Evolutionary conservation across 768 basidiomycete species (phyloP), one percentile per base, ranked within the genome.

Genomic region (Rhodosporidiobolus odoratus): DNA sequence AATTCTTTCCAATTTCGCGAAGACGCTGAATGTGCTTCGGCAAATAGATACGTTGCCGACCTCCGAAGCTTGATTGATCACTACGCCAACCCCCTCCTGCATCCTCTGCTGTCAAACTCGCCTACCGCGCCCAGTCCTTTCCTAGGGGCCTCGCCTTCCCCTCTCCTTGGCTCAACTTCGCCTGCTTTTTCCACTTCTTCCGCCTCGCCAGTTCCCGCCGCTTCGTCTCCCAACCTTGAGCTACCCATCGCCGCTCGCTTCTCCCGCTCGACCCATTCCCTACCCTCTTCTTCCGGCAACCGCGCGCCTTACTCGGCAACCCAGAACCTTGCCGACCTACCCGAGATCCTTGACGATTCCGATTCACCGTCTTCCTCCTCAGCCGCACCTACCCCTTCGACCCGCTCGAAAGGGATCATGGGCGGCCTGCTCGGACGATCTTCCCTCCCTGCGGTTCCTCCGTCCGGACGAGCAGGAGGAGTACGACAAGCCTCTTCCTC

Each of bases 41-140:
- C 34, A n/a, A 3, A 6, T 68, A 77, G 76, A 56, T 77, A 78
- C 58, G 77, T 78, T 32, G 63, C 58, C 30, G 77, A 78, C 19
- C 71, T 78, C 1, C 62, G 70, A 2, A 67, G 67, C 2, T 72
- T 77, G 48, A 68, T 75, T 25, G 62, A 70, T 25, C 68, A 66
- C n/a, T 77, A 76, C 56, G 63, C 75, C 57, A 68, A 71, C 37
- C 72, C 76, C 0, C 71, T 78, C 10, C 64, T 78, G 0, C 77
- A 77, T 40, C 75, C 74, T 1, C 66, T 69, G 25, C 43, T 66
- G n/a, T 38, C 68, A 38, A 23, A 58, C 6, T 60, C 65, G 4
- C 48, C 48, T 15, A 45, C 12, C 43, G 13, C 23, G 43, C 43
- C 12, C 12, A 45, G 13, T n/a, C n/a, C n/a, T n/a, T n/a, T n/a